Base-by-base conservation (phyloP, 495 filamentous ascomycete genomes). In the Xylaria intraflava region DNA sequence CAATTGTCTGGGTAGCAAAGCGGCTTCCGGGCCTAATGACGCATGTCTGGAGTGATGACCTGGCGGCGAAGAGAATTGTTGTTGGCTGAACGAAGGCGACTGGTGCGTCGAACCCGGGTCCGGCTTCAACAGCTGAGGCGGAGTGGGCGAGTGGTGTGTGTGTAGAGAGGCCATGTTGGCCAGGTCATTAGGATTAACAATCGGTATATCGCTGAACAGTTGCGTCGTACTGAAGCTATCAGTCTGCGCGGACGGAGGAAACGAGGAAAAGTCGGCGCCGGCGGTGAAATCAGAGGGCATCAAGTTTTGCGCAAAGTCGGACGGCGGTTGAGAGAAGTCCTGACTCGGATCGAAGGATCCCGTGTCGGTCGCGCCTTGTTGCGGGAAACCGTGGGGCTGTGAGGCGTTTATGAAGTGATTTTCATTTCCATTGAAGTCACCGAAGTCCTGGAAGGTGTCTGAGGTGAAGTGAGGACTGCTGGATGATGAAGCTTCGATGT, bases 1-100 rank as follows among this genome's bases (percentile, higher is more conserved):
- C 29, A 77, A 47, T 52, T 85, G 86, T 10, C 76, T 78, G 30
- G 81, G 83, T 52, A 84, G 72, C 61, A 84, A 81, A 19, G 89
- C 86, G 36, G 83, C 87, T 41, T 88, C 78, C 2, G 90, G 90
- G 41, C 87, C 89, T 38, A 96, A 71, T 7, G 90, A 95, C 17
- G 84, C 78, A 42, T 90, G 82, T 40, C 89, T 81, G 16, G 90
- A 93, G 70, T 93, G 83, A 33, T 62, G 65, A 51, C 76, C 60
- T 57, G 79, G 59, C 52, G 83, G 62, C 65, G 77, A 51, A 58
- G 80, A 56, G 65, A 81, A 78, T 55, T 74, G 72, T 49, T 76
- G 73, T 56, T 84, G 81, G 62, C 71, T 79, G 60, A 84, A 78
- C 35, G 69, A 74, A 9, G 78, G 80, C 35, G 73, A 81, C 57